A percentile compares a stretch with the other conserved stretches of the same genome.
These are phyloP conservation scores for Chlorella sp. DNA, from an alignment of 139 green algal species.

Conservation along the genomic window DNA sequence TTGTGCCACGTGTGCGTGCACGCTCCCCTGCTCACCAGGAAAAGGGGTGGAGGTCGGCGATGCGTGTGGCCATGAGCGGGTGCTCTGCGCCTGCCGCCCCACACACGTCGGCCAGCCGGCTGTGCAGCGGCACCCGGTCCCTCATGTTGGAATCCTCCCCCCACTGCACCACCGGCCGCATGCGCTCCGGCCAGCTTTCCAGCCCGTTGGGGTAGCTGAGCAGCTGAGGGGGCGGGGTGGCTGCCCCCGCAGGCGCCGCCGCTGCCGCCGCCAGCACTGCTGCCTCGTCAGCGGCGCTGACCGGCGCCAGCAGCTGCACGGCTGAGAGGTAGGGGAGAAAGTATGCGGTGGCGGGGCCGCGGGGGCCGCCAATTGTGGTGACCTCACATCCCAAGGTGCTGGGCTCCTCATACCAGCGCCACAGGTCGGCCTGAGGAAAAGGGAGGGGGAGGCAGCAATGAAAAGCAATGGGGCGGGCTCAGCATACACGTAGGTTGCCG, in stretches of 20 bases:
- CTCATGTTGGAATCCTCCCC: constrained; percentile 75
- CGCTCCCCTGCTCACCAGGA: constrained; percentile 61
- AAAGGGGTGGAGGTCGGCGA: constrained; percentile 82
- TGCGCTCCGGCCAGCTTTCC: constrained; percentile 70
- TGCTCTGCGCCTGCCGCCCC: background rate
- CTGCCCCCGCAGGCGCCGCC: background rate
- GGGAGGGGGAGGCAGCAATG: background rate
- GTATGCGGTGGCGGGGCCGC: constrained; percentile 70
- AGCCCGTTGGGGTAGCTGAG: constrained; percentile 33
- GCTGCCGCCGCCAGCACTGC: background rate
- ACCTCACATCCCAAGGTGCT: constrained; percentile 61
- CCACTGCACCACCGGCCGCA: constrained; percentile 72
- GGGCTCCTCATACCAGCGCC: constrained; percentile 65
- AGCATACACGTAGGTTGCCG: background rate
- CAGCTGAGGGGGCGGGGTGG: background rate
- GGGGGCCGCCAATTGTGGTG: constrained; percentile 50
- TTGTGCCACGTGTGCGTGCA: background rate
- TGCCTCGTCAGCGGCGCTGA: background rate
- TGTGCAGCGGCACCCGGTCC: constrained; percentile 70
- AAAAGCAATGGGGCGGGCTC: background rate
- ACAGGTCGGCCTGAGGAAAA: constrained; percentile 65
- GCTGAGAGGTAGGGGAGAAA: constrained; percentile 84
- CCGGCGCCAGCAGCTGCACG: constrained; percentile 73
- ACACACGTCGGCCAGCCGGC: constrained; percentile 61
- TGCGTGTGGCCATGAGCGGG: constrained; percentile 53